These are phyloP conservation scores for Toxoplasma gondii DNA, from an alignment of 169 alveolate species.

Conservation along the genomic window DNA sequence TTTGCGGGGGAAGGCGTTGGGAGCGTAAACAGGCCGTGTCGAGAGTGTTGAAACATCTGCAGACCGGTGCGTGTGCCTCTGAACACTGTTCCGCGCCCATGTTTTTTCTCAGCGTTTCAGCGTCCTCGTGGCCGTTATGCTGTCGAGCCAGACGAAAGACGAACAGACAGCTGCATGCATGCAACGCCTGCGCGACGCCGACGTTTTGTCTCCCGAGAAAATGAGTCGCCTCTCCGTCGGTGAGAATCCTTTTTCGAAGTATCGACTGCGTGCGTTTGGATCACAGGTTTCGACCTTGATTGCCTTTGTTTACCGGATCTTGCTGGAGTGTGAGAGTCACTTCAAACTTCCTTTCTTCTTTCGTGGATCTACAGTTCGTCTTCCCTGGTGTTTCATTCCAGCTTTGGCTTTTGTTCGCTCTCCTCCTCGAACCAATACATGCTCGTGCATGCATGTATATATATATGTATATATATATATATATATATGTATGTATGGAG, in stretches of 20 bases:
- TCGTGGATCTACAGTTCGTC: background rate
- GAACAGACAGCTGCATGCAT: slow-evolving; percentile 84
- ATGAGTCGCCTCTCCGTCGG: background rate
- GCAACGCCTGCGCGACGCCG: slow-evolving; percentile 79
- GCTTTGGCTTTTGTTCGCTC: background rate
- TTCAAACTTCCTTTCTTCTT: background rate
- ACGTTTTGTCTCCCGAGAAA: slow-evolving; percentile 77
- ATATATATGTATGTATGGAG: background rate
- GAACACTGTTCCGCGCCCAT: too few species aligned
- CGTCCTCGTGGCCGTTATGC: slow-evolving; percentile 83
- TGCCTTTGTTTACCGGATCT: too few species aligned
- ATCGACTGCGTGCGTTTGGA: too few species aligned
- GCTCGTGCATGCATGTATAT: background rate
- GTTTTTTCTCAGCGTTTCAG: slow-evolving; percentile 76
- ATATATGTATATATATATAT: background rate
- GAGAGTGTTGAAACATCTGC: too few species aligned
- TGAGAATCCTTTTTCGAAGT: background rate
- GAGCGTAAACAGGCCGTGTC: too few species aligned
- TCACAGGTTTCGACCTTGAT: too few species aligned
- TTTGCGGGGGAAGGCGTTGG: too few species aligned
- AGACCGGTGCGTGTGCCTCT: too few species aligned
- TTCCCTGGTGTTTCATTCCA: background rate
- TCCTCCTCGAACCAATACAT: background rate
- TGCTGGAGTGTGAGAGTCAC: too few species aligned
- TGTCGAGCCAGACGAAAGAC: slow-evolving; percentile 89